phyloP scores from a whole-genome alignment of 1,139 yeast species.

The Candida smagusa region DNA sequence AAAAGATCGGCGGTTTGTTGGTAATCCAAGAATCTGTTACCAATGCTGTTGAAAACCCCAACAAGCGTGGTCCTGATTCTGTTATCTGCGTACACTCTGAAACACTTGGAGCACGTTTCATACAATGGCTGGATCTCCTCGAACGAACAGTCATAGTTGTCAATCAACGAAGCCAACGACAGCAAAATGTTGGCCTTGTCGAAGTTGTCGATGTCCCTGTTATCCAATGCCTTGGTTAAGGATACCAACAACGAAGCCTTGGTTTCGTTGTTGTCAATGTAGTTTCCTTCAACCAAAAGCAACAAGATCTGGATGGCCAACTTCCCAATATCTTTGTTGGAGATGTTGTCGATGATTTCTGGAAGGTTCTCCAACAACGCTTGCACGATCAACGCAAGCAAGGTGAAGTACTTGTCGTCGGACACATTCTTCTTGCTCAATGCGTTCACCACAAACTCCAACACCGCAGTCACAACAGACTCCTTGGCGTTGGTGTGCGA shows the following conservation, averaged over 20 bases:
- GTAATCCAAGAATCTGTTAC: slow-evolving; percentile 46
- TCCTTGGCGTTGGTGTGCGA: slow-evolving; percentile 61
- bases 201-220: slow-evolving; percentile 49
- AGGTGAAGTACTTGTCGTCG: slow-evolving; percentile 40
- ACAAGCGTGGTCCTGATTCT: slow-evolving; percentile 61
- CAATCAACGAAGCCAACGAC: slow-evolving; percentile 54
- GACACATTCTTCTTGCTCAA: slow-evolving; percentile 31
- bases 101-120: slow-evolving; percentile 54
- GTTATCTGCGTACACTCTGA: slow-evolving; percentile 56
- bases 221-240: slow-evolving; percentile 59
- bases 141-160: slow-evolving; percentile 51
- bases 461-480: slow-evolving; percentile 53
- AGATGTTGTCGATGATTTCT: slow-evolving; percentile 37
- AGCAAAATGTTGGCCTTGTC: slow-evolving; percentile 60
- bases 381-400: slow-evolving; percentile 57
- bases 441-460: slow-evolving; percentile 53
- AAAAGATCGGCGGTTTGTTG: slow-evolving; percentile 49
- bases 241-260: slow-evolving; percentile 55
- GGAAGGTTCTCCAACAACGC: slow-evolving; percentile 53
- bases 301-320: slow-evolving; percentile 53
- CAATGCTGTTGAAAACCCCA: slow-evolving; percentile 57
- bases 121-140: slow-evolving; percentile 55
- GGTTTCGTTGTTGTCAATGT: slow-evolving; percentile 56
- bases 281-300: slow-evolving; percentile 56
- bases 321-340: slow-evolving; percentile 49